Evolutionary conservation across 2,329 filamentous ascomycete species (phyloP).

Genomic region (Microcera coccophila): DNA sequence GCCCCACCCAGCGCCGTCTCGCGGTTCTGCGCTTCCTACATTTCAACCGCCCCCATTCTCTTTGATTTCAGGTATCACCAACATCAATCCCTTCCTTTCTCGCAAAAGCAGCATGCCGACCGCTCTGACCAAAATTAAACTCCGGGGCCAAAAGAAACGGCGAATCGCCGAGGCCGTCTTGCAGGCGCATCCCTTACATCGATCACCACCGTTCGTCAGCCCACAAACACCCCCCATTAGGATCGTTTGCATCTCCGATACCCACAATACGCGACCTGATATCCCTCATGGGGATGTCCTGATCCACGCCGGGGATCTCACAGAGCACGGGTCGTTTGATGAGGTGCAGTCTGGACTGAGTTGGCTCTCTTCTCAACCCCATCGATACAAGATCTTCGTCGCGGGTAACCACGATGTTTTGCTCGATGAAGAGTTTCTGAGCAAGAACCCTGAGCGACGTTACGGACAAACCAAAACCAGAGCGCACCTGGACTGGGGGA

Average conservation of each 20-base stretch:
- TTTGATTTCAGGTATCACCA: no score
- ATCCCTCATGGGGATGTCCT: constrained; percentile 64
- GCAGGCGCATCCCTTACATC: no score
- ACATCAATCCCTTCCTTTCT: no score
- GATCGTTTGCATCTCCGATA: constrained; percentile 67
- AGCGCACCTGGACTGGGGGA: constrained; percentile 19
- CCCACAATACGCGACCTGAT: constrained; percentile 57
- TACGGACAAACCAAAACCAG: constrained; percentile 12
- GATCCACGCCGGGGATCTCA: constrained; percentile 66
- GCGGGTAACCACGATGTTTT: constrained; percentile 67
- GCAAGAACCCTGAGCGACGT: constrained; percentile 10
- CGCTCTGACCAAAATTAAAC: no score
- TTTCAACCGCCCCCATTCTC: no score
- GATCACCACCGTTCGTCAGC: no score
- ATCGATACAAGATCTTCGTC: constrained; percentile 59
- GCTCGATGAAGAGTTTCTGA: constrained; percentile 51
- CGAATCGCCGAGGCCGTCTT: no score
- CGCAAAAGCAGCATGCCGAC: no score
- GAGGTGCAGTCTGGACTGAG: constrained; percentile 35
- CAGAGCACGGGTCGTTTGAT: constrained; percentile 37
- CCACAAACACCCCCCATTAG: no score
- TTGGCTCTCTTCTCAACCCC: constrained; percentile 34
- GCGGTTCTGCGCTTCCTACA: no score
- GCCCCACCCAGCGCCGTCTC: no score
- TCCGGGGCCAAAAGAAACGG: no score